Base-by-base conservation (phyloP, 2,329 filamentous ascomycete genomes). In the Xylaria multiplex region DNA sequence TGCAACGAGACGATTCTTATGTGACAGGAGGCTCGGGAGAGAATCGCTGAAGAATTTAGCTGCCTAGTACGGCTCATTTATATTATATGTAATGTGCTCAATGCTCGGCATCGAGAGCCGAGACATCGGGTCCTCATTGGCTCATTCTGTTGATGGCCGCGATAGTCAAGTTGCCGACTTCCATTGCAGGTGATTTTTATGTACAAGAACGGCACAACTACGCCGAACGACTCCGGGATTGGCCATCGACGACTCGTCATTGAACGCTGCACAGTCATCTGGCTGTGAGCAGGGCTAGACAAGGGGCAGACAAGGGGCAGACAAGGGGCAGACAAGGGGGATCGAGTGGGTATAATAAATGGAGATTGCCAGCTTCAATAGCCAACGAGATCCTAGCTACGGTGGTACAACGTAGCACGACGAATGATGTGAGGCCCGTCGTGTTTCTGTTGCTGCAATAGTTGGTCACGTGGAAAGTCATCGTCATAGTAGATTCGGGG, bases 251-350 rank as follows among this genome's bases (percentile, higher is more conserved):
- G 48, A 37, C 59, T 57, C 16, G 57, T 37, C 55, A 53, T 60
- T 55, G 59, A 45, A 60, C 49, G 42, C 32, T 59, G 65, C 43
- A 62, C 53, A 64, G 59, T 57, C 53, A 64, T 59, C 61, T 59
- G 56, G 58, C 19, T 19, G 19, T 19, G 19, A 19, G 19, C 19
- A 19, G 27, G 27, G 27, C 27, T 19, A 19, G 19, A 19, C 19
- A 19, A 27, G 35, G 46, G 40, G 66, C 55, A 55, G 59, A 45
- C 54, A 16, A 27, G 35, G 46, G 40, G 66, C 55, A 55, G 59
- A 45, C 54, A 16, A 14, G n/a, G 46, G 30, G n/a, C 35, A 54
- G 58, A 37, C 8, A 13, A 37, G 11, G 35, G 8, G 35, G 35
- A 46, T 37, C 35, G 14, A 35, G 40, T 19, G 24, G 59, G 49